Base-by-base conservation (phyloP, 805 yeast species). In the Vanderwaltozyma tropicalis region DNA sequence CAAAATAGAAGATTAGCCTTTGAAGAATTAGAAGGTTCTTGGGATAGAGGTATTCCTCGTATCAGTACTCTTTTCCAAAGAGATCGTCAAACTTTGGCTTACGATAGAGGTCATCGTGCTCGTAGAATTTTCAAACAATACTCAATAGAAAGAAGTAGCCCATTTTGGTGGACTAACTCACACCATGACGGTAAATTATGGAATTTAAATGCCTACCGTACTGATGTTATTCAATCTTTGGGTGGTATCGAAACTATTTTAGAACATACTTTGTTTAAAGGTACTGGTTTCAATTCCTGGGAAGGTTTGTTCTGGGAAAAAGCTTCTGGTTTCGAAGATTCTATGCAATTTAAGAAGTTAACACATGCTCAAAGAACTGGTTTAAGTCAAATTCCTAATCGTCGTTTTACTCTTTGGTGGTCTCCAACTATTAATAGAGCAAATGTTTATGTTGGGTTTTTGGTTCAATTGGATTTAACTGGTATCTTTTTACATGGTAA, bases 221-320 rank as follows among this genome's bases (percentile, higher is more conserved):
- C 95, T 0, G 99, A 92, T 62, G 96, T 92, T 2, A 88, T 92
- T 32, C 96, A 92, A 60, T 95, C 97, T 0, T 69, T 92, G 3
- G 99, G 99, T 33, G 99, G 99, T 35, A 83, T 92, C 41, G 96
- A 89, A 52, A 86, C 97, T 0, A 92, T 92, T 54, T 61, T 92
- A 42, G 97, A 89, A 52, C 99, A 92, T 51, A 87, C 97, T 0
- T 62, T 92, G 32, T 92, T 92, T 67, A 86, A 83, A 55, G 99
- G 94, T 11, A 92, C 99, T 1, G 99, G 98, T 0, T 92, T 92
- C 54, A 94, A 83, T 48, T 83, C 94, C 8, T 92, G 98, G 98
- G 99, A 92, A 64, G 97, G 98, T 4, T 66, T 92, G 19, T 92
- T 92, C 61, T 92, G 99, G 99, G 98, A 92, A 55, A 88, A 88